These are phyloP conservation scores for Ophidiomyces ophidiicola DNA, from an alignment of 2,329 filamentous ascomycete species.

Conservation along the genomic window DNA sequence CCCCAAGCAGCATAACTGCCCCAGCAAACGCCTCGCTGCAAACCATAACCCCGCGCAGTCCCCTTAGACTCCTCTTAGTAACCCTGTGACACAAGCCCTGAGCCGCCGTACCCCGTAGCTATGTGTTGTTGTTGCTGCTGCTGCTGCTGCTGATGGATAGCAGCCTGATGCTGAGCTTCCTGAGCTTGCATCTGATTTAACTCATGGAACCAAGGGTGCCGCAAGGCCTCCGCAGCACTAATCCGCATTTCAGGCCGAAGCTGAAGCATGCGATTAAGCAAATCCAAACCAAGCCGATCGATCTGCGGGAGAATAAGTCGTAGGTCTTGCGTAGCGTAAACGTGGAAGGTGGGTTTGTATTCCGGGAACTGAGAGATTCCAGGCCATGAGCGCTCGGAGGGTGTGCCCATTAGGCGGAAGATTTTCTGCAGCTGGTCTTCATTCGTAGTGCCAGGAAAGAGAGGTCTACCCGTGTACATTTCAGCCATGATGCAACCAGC, in stretches of 20 bases:
- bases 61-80: conserved; percentile 9
- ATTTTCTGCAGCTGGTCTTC: conserved; percentile 96
- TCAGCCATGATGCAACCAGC: conserved; percentile 99
- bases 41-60: not conserved
- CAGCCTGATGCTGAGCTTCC: conserved; percentile 30
- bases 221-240: conserved; percentile 71
- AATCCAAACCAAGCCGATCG: conserved; percentile 72
- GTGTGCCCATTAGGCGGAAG: conserved; percentile 96
- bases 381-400: conserved; percentile 88
- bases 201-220: conserved; percentile 83
- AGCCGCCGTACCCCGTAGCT: conserved; percentile 26
- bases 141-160: conserved; percentile 23
- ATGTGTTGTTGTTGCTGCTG: conserved; percentile 28
- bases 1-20: not conserved
- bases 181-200: conserved; percentile 43
- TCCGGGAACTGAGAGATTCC: conserved; percentile 93
- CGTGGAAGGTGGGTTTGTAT: conserved; percentile 90
- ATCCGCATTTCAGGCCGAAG: conserved; percentile 83
- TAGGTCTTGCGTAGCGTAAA: conserved; percentile 86
- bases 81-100: conserved; percentile 24
- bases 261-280: conserved; percentile 84
- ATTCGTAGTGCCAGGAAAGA: conserved; percentile 96
- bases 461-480: conserved; percentile 91
- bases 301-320: conserved; percentile 79
- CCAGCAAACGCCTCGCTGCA: conserved; percentile 8